Percentiles rank a stretch among this genome's conserved stretches.
phyloP scores from a whole-genome alignment of 306 rosid species.

The Geum urbanum region DNA sequence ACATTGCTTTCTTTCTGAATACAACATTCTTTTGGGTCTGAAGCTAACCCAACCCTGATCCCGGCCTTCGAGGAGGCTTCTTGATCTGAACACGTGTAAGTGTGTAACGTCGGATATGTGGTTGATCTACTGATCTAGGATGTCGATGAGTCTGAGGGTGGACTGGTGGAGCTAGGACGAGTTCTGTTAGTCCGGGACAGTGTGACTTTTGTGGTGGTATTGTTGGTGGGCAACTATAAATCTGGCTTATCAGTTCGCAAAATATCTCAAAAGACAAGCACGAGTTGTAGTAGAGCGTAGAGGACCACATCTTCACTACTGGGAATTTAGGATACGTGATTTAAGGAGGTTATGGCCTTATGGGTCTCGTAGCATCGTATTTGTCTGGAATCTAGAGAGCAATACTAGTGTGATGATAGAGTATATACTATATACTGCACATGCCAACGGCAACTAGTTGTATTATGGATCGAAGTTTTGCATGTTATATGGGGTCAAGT shows the following conservation, averaged over 20 bases:
- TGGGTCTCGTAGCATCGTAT: no score
- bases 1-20: conserved; percentile 3
- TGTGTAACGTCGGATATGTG: no score
- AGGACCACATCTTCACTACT: conserved; percentile 10
- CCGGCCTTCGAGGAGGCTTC: neutral
- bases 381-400: conserved; percentile 19
- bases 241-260: neutral
- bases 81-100: neutral
- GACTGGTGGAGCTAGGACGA: no score
- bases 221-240: neutral
- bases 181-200: neutral
- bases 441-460: conserved; percentile 12
- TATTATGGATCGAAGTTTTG: neutral
- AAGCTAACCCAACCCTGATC: neutral
- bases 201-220: neutral
- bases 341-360: no score
- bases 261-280: neutral
- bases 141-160: neutral
- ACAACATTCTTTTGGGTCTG: neutral
- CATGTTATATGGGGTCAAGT: neutral
- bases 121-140: neutral
- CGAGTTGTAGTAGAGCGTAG: neutral
- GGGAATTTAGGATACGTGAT: neutral
- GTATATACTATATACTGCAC: neutral
- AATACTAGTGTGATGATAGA: neutral